Conservation (phyloP, 208 protist species). For the Balamuthia mandrillaris region DNA sequence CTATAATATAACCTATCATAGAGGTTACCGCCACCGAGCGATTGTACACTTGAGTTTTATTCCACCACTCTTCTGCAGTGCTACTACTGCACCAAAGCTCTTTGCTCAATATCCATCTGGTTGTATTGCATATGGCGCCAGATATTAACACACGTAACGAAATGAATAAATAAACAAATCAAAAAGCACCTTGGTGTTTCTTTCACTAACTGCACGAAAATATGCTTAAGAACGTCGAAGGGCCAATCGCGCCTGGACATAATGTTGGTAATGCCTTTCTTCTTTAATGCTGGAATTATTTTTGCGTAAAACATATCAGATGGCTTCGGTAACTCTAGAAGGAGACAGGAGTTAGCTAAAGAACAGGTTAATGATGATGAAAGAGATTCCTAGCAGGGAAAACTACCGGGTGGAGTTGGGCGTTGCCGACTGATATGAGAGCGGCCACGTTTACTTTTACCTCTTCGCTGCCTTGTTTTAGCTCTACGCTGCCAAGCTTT, state of each 20-base stretch:
- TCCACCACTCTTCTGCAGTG: slow-evolving; percentile 7
- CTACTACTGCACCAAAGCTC: slow-evolving; percentile 21
- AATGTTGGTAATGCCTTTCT: slow-evolving; percentile 25
- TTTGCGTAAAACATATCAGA: slow-evolving; percentile 51
- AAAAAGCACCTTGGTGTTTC: slow-evolving; percentile 58
- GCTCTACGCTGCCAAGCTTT: slow-evolving; percentile 49
- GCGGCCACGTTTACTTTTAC: not conserved
- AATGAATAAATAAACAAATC: too few relatives aligned
- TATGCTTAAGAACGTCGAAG: slow-evolving; percentile 20
- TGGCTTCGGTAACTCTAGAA: slow-evolving; percentile 2
- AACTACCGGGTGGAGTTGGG: not conserved
- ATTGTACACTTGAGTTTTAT: slow-evolving; percentile 28
- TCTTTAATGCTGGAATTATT: slow-evolving; percentile 41
- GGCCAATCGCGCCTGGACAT: slow-evolving; percentile 54
- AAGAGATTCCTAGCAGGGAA: not conserved
- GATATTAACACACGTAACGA: too few relatives aligned
- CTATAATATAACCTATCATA: slow-evolving; percentile 91
- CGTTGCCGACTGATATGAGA: not conserved
- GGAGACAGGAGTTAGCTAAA: not conserved
- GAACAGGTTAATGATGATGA: not conserved
- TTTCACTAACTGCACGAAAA: slow-evolving; percentile 30
- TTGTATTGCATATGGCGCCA: too few relatives aligned
- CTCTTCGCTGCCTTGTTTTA: not conserved
- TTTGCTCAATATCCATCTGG: not conserved
- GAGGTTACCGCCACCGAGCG: slow-evolving; percentile 75